Evolutionary conservation across 2,329 filamentous ascomycete species (phyloP).

Genomic region (Sporothrix sp.): DNA sequence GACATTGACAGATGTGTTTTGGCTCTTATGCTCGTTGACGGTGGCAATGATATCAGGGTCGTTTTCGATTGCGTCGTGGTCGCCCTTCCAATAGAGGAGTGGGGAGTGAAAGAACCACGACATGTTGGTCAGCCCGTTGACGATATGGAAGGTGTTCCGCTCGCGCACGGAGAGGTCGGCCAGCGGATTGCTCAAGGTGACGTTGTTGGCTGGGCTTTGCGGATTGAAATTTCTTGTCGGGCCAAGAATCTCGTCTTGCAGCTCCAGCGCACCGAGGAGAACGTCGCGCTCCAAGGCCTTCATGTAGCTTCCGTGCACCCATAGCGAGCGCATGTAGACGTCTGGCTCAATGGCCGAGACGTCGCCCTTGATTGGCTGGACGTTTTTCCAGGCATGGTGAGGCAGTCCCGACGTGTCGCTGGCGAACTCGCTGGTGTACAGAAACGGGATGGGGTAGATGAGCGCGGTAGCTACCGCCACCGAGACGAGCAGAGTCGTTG

Average conservation of each 20-base stretch:
- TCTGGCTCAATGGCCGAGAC: constrained; percentile 42
- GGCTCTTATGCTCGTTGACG: constrained; percentile 54
- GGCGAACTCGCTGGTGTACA: constrained; percentile 62
- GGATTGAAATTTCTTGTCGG: constrained; percentile 47
- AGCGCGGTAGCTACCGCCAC: constrained; percentile 59
- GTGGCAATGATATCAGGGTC: constrained; percentile 58
- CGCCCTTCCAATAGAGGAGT: constrained; percentile 70
- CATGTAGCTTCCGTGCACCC: constrained; percentile 77
- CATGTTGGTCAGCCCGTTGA: constrained; percentile 50
- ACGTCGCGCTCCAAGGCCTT: constrained; percentile 58
- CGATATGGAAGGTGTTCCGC: constrained; percentile 47
- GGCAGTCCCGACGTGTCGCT: constrained; percentile 63
- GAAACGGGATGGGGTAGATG: constrained; percentile 65
- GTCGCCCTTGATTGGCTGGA: constrained; percentile 49
- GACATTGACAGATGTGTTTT: constrained; percentile 59
- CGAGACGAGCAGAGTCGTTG: constrained; percentile 64
- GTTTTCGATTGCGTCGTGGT: constrained; percentile 42
- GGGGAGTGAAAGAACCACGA: constrained; percentile 78
- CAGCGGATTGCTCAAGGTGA: constrained; percentile 22
- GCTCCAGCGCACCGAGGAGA: constrained; percentile 53
- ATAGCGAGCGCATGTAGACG: constrained; percentile 72
- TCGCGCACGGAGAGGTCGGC: constrained; percentile 33
- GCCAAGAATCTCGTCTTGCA: constrained; percentile 62
- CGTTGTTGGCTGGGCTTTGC: constrained; percentile 25
- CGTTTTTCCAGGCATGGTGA: constrained; percentile 73